Conservation (phyloP, 345 rosid genomes). For the Eucalyptus regnans region DNA sequence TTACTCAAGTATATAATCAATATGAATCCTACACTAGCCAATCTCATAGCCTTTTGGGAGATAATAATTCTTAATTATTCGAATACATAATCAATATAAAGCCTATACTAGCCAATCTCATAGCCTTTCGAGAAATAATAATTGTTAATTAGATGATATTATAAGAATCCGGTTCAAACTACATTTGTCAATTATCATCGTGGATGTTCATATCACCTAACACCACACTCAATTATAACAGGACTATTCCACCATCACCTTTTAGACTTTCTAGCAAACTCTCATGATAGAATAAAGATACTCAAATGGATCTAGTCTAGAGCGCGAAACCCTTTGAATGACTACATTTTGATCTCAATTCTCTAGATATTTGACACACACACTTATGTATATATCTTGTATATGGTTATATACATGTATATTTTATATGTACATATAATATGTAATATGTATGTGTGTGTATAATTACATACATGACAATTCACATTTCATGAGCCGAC, state of each 20-base stretch:
- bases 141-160: neutral
- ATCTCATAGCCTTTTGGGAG: neutral
- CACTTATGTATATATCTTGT: neutral
- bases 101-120: neutral
- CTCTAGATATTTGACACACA: neutral
- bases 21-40: neutral
- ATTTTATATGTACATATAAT: neutral
- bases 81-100: neutral
- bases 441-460: neutral
- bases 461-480: neutral
- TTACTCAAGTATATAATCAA: neutral
- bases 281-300: neutral
- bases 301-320: neutral
- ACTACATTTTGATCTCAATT: neutral
- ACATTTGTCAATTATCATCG: neutral
- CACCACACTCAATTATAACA: neutral
- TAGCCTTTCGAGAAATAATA: neutral
- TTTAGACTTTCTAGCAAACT: neutral
- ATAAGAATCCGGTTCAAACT: neutral
- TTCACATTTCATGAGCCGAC: neutral
- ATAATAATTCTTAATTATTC: neutral
- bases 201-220: neutral
- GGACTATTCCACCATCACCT: neutral
- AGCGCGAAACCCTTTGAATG: neutral
- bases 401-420: neutral